A percentile compares a stretch with the other conserved stretches of the same genome.
These are phyloP conservation scores for Monosporozyma yasuniensis DNA, from an alignment of 805 yeast species.

Conservation along the genomic window DNA sequence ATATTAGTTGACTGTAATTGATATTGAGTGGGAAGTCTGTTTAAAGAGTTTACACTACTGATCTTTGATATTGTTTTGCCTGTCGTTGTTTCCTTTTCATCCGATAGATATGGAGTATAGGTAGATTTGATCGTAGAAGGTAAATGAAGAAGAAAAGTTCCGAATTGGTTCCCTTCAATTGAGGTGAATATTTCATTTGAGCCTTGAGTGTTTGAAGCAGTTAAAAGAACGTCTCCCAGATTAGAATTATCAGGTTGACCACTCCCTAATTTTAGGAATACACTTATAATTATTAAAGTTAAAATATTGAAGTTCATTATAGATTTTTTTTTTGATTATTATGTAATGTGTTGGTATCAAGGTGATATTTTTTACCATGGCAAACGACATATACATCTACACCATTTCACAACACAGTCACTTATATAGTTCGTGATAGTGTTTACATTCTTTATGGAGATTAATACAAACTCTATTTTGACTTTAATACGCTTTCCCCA, in stretches of 20 bases:
- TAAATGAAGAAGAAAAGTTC: slow-evolving; percentile 1
- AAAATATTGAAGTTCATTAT: background rate
- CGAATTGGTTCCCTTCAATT: background rate
- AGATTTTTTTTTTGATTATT: background rate
- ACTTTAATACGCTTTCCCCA: background rate
- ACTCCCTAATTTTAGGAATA: background rate
- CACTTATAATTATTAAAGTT: background rate
- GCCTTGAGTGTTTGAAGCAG: background rate
- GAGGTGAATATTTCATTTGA: background rate
- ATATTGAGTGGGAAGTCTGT: background rate
- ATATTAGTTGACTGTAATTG: background rate
- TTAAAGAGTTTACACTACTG: background rate
- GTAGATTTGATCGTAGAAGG: slow-evolving; percentile 2
- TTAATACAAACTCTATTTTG: background rate
- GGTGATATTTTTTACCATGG: no score
- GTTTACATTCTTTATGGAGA: background rate
- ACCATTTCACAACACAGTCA: no score
- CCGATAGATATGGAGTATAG: background rate
- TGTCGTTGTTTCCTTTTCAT: background rate
- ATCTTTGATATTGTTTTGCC: background rate
- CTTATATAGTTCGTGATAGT: background rate
- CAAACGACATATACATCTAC: no score
- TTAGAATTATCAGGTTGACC: background rate
- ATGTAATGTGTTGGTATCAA: background rate
- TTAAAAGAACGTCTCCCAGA: background rate